These are phyloP conservation scores for Pichia cactophila DNA, from an alignment of 1,139 yeast species.

Conservation along the genomic window DNA sequence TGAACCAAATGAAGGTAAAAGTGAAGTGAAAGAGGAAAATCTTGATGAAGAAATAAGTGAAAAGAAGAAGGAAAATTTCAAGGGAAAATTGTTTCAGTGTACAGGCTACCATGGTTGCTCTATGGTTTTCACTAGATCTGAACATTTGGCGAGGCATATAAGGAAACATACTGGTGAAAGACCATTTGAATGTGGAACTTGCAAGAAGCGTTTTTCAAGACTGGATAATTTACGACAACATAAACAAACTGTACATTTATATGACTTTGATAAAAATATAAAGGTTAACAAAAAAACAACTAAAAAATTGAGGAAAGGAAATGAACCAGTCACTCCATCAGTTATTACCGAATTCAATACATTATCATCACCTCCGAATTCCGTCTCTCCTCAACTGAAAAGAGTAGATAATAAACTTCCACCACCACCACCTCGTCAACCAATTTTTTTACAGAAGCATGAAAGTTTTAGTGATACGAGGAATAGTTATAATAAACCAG, in stretches of 20 bases:
- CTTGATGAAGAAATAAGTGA: background rate
- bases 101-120: conserved; percentile 80
- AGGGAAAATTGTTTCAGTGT: conserved; percentile 72
- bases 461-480: conserved; percentile 20
- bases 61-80: conserved; percentile 31
- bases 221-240: conserved; percentile 88
- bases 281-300: background rate
- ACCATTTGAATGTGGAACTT: conserved; percentile 82
- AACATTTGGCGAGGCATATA: conserved; percentile 87
- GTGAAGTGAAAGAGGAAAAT: background rate
- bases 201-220: conserved; percentile 74
- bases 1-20: background rate
- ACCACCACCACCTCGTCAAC: conserved; percentile 22
- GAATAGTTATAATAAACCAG: conserved; percentile 22
- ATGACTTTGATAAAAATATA: conserved; percentile 34
- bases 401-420: conserved; percentile 21
- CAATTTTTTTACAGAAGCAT: conserved; percentile 12
- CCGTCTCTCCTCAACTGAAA: conserved; percentile 15
- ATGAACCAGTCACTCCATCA: conserved; percentile 13
- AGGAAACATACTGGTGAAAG: conserved; percentile 93
- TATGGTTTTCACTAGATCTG: conserved; percentile 84
- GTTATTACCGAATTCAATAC: background rate
- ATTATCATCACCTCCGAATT: conserved; percentile 18
- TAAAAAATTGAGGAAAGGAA: background rate
- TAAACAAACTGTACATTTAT: conserved; percentile 86